A percentile compares a stretch with the other conserved stretches of the same genome.
Evolutionary conservation across 371 early-diverging fungal genomes (phyloP).

Genomic region (Mucor irregularis): DNA sequence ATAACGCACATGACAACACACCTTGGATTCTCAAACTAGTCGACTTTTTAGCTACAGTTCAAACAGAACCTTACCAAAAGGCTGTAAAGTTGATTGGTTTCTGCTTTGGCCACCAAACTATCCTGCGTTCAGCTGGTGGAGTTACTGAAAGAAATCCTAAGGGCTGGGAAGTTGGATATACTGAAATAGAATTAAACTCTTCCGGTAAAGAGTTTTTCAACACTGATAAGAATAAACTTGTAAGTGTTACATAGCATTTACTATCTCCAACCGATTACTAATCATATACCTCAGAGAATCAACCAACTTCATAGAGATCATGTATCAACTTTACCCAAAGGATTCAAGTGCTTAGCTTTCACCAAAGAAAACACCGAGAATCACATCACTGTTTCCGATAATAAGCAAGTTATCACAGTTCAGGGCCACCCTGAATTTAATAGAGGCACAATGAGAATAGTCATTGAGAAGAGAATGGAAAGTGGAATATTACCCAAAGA

Average conservation of each 20-base stretch:
- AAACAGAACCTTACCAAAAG: not conserved
- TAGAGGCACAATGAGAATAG: constrained; percentile 48
- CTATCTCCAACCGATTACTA: not conserved
- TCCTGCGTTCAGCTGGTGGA: constrained; percentile 67
- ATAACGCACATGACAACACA: constrained; percentile 44
- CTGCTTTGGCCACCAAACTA: constrained; percentile 79
- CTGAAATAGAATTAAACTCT: constrained; percentile 33
- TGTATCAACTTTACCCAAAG: constrained; percentile 54
- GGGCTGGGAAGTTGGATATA: constrained; percentile 70
- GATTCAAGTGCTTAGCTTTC: constrained; percentile 50
- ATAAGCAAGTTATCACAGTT: constrained; percentile 62
- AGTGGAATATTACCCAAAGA: constrained; percentile 41
- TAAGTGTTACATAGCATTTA: not conserved
- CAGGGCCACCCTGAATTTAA: constrained; percentile 83
- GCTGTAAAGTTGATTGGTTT: constrained; percentile 52
- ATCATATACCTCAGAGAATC: constrained; percentile 19
- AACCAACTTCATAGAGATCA: constrained; percentile 76
- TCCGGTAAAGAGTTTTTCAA: constrained; percentile 41
- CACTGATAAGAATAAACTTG: constrained; percentile 11
- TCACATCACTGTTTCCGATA: constrained; percentile 54
- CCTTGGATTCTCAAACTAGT: constrained; percentile 63
- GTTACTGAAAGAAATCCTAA: constrained; percentile 48
- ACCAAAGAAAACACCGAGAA: constrained; percentile 44
- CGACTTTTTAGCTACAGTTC: constrained; percentile 35
- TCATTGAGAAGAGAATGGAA: constrained; percentile 41